Evolutionary conservation across 2,329 filamentous ascomycete genomes (phyloP).

Genomic region (Aureobasidium sp.): DNA sequence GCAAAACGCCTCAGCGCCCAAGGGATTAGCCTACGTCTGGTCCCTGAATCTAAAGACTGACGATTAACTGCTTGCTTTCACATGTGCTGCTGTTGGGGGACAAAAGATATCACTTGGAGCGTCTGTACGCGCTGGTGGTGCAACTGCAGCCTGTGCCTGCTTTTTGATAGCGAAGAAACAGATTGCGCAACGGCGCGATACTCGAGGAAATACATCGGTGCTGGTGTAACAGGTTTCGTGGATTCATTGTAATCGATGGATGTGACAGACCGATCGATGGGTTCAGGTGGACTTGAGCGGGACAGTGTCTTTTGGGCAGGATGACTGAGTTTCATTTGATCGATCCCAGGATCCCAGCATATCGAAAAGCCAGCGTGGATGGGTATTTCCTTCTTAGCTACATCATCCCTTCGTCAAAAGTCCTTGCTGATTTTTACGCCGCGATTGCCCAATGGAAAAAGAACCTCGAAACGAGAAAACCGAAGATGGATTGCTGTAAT

Average conservation of each 20-base stretch:
- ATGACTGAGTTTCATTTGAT: conserved; percentile 14
- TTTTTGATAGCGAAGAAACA: background rate
- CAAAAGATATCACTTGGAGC: background rate
- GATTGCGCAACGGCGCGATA: background rate
- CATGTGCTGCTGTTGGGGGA: background rate
- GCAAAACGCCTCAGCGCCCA: background rate
- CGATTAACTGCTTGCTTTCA: background rate
- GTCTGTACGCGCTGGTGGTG: background rate
- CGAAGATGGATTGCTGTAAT: conserved; percentile 7
- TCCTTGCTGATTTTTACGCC: conserved; percentile 14
- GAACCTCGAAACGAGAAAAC: conserved; percentile 13
- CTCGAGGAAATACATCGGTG: background rate
- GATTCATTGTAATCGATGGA: background rate
- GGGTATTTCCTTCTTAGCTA: conserved; percentile 13
- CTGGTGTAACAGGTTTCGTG: background rate
- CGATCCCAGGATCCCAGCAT: conserved; percentile 12
- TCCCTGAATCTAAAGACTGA: background rate
- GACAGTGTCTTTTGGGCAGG: conserved; percentile 9
- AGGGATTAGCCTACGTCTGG: background rate
- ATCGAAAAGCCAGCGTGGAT: conserved; percentile 7
- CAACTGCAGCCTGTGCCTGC: background rate
- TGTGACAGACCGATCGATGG: background rate
- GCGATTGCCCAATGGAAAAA: conserved; percentile 12
- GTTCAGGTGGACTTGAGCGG: background rate
- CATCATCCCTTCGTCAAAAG: conserved; percentile 12